Base-by-base conservation (phyloP, 1,284 basidiomycete species). In the Marasmius fiardii region DNA sequence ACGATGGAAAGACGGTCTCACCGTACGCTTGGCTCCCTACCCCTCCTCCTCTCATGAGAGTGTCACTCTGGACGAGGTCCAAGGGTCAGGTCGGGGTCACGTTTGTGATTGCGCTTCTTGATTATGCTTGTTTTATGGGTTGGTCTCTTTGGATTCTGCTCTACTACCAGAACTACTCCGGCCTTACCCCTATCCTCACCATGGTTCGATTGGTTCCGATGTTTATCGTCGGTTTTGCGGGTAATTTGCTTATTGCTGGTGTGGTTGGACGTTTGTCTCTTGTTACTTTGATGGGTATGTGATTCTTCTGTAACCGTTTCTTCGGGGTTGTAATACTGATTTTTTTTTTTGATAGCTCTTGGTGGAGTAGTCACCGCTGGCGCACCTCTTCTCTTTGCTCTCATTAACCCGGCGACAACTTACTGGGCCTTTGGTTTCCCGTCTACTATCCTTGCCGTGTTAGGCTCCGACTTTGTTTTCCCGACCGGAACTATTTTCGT, bases 351-450 rank as follows among this genome's bases (percentile, higher is more conserved):
- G 33, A 5, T 53, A 79, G 80, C 70, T 1, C 55, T 70, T 21
- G 81, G 81, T 37, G 80, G 78, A 10, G 56, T 77, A 7, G 61
- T 79, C 31, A 85, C 86, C 0, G 77, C 72, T 3, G 63, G 72
- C 11, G 82, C 83, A 0, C 79, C 78, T 53, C 68, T 88, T 39
- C 71, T 90, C 11, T 84, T 88, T 58, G 84, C 85, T 1, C 64
- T 86, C 7, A 80, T 88, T 53, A 63, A 79, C 24, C 71, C 79
- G 1, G 55, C 69, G 16, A 73, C 74, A 4, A 66, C 77, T 1
- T 91, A 84, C 66, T 89, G 86, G 86, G 78, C 78, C 7, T 82
- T 78, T 53, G 82, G 81, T 34, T 89, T 92, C 71, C 84, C 86
- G 20, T 80, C 83, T 2, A 82, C 88, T 52, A 77, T 83, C 64